These are phyloP conservation scores for Nepenthes alata DNA, from an alignment of 179 eudicot genomes.

Conservation along the genomic window DNA sequence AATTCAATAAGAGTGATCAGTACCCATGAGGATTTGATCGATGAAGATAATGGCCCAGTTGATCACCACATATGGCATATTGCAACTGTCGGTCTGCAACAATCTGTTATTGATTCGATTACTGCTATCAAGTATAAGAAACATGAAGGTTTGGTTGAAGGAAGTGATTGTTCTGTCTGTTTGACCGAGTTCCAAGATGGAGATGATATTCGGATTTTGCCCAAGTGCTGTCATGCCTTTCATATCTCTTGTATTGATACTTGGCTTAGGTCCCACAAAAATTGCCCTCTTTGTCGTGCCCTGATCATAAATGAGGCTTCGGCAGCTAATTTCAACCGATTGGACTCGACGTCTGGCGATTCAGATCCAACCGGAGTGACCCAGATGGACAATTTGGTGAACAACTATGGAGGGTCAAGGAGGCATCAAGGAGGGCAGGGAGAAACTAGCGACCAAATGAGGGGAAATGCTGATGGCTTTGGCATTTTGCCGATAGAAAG, in stretches of 20 bases:
- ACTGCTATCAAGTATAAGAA: constrained; percentile 37
- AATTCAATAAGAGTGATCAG: not conserved
- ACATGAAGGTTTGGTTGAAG: constrained; percentile 50
- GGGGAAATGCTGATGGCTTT: constrained; percentile 7
- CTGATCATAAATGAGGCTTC: constrained; percentile 21
- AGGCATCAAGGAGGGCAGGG: not conserved
- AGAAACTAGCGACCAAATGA: constrained; percentile 8
- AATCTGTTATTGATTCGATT: constrained; percentile 49
- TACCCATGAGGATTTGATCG: not conserved
- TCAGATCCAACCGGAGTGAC: constrained; percentile 3
- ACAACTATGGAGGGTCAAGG: not conserved
- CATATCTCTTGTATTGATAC: constrained; percentile 60
- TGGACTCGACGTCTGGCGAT: not conserved
- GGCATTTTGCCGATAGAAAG: constrained; percentile 16
- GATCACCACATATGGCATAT: constrained; percentile 67
- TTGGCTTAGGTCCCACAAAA: constrained; percentile 59
- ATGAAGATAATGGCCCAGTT: constrained; percentile 11
- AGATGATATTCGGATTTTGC: constrained; percentile 60
- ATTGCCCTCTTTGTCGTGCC: constrained; percentile 70
- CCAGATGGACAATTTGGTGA: constrained; percentile 7
- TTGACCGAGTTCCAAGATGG: constrained; percentile 60
- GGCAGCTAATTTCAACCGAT: not conserved
- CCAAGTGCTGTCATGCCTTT: constrained; percentile 63
- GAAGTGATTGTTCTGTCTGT: constrained; percentile 66
- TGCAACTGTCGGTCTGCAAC: constrained; percentile 53